Base-by-base conservation (phyloP, 805 yeast species). In the Candida rishiriensis region DNA sequence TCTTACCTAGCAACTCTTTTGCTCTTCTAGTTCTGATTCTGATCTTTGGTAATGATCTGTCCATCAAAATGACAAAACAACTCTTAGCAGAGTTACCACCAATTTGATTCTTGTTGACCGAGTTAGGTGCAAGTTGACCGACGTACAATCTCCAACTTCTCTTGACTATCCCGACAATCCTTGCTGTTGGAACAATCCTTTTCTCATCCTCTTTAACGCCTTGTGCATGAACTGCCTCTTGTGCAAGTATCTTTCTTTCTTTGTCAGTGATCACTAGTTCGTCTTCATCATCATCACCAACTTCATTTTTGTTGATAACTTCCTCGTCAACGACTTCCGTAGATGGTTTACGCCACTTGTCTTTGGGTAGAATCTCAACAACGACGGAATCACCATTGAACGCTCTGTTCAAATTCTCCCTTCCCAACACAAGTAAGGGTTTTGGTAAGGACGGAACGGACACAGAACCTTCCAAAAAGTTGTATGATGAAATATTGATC, bases 81-180 rank as follows among this genome's bases (percentile, higher is more conserved):
- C 79, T 78, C 57, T 84, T 83, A 15, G 86, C 75, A 9, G 95
- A 79, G 52, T 84, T 81, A 13, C 86, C 77, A 14, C 65, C 60
- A 40, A 72, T 70, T 39, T 73, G 75, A 41, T 78, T 79, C 5
- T 61, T 63, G 16, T 71, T 64, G 1, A 85, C 84, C 2, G 95
- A 83, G 32, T 81, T 75, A 36, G 88, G 84, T 2, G 91, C 83
- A 49, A 93, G 74, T 63, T 90, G 97, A 12, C 99, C 99, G 33
- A 93, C 99, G 59, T 90, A 93, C 52, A 83, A 81, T 63, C 99
- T 78, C 99, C 99, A 93, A 49, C 91, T 87, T 65, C 99, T 78
- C 66, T 88, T 84, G 35, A 82, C 70, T 21, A 93, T 76, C 28
- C 96, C 95, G 11, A 93, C 97, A 31, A 93, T 85, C 53, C 80